Evolutionary conservation across 805 yeast species (phyloP).

Genomic region (Schizosaccharomyces octosporus): DNA sequence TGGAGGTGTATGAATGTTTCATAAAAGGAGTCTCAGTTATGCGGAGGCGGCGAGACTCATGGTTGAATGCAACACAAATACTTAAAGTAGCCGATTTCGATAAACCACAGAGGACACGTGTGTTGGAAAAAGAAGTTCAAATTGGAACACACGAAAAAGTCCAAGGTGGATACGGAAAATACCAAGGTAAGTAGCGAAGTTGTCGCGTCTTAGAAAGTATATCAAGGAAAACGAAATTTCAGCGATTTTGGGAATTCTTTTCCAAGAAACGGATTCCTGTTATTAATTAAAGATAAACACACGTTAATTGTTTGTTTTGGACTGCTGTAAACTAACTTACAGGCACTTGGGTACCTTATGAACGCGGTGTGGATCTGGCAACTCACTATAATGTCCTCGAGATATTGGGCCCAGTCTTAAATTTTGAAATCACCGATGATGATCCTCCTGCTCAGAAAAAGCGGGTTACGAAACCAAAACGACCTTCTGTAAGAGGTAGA

Average conservation of each 20-base stretch:
- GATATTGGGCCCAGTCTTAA: conserved; percentile 28
- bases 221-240: background rate
- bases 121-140: conserved; percentile 82
- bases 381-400: conserved; percentile 38
- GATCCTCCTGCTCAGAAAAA: background rate
- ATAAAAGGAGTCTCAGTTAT: conserved; percentile 53
- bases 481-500: background rate
- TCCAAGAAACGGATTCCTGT: background rate
- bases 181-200: conserved; percentile 38
- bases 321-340: conserved; percentile 15
- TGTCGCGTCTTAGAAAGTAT: background rate
- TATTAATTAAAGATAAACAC: background rate
- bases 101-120: conserved; percentile 78
- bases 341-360: conserved; percentile 84
- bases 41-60: conserved; percentile 75
- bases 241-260: background rate
- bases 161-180: conserved; percentile 92
- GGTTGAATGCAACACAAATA: conserved; percentile 95
- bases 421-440: background rate
- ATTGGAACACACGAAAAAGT: conserved; percentile 72
- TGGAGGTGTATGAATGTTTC: conserved; percentile 25
- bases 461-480: background rate
- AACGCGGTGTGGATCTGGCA: conserved; percentile 46
- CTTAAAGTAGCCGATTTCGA: conserved; percentile 83
- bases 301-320: background rate